Percentiles rank a stretch among this genome's conserved stretches.
Evolutionary conservation across 2,329 filamentous ascomycete genomes (phyloP).

Genomic region (Pseudogymnoascus sp.): DNA sequence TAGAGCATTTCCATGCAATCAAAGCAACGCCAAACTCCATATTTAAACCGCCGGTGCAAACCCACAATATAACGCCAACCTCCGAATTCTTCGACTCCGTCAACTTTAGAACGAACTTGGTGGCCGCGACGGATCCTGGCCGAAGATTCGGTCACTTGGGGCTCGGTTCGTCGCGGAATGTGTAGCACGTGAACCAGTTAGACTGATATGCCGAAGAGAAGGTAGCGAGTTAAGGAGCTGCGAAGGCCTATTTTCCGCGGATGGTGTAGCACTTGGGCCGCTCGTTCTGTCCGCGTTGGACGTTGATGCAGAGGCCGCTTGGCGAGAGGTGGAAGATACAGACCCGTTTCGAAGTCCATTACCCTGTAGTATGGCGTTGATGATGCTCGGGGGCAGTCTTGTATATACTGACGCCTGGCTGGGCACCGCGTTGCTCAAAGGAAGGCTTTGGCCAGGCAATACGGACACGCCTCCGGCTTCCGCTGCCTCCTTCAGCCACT

Average conservation of each 20-base stretch:
- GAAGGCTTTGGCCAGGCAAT: conserved; percentile 35
- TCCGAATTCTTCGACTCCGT: not conserved
- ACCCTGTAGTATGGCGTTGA: not conserved
- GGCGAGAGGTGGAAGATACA: not conserved
- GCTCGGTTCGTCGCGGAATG: not conserved
- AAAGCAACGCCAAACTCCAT: not conserved
- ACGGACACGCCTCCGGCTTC: conserved; percentile 50
- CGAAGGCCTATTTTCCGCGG: not conserved
- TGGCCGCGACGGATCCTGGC: not conserved
- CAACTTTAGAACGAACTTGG: not conserved
- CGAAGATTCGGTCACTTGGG: not conserved
- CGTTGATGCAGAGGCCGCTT: not conserved
- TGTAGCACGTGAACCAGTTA: not conserved
- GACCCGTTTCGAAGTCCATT: not conserved
- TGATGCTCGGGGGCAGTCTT: conserved; percentile 1
- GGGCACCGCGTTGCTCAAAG: not conserved
- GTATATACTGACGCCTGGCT: not conserved
- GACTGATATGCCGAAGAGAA: not conserved
- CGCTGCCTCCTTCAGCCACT: conserved; percentile 63
- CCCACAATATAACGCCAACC: not conserved
- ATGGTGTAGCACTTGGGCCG: not conserved
- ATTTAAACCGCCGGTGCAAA: not conserved
- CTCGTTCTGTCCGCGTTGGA: not conserved
- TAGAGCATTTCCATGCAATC: not conserved
- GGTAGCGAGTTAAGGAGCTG: not conserved